These are phyloP conservation scores for Phytophthora ohioensis DNA, from an alignment of 352 stramenopile genomes.

Conservation along the genomic window DNA sequence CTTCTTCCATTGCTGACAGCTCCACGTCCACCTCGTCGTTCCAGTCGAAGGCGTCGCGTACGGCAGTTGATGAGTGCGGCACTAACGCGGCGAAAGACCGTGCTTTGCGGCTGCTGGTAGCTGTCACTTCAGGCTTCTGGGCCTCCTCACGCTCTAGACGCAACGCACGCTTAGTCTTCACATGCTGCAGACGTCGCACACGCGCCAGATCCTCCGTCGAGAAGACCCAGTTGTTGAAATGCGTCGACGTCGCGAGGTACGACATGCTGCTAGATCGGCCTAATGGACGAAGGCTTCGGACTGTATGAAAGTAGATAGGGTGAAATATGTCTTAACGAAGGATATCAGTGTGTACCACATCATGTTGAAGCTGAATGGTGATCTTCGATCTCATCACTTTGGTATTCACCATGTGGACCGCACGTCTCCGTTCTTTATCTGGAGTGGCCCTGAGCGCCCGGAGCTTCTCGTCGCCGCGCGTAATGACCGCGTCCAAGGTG, in stretches of 20 bases:
- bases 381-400: slow-evolving; percentile 10
- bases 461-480: slow-evolving; percentile 34
- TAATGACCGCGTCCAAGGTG: slow-evolving; percentile 65
- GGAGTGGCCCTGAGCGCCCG: neutral
- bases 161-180: slow-evolving; percentile 71
- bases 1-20: slow-evolving; percentile 49
- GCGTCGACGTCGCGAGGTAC: slow-evolving; percentile 86
- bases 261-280: slow-evolving; percentile 51
- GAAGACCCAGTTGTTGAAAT: slow-evolving; percentile 93
- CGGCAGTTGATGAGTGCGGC: slow-evolving; percentile 66
- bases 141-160: slow-evolving; percentile 67
- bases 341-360: neutral
- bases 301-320: slow-evolving; percentile 13
- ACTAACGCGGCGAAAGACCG: slow-evolving; percentile 84
- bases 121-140: slow-evolving; percentile 37
- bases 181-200: slow-evolving; percentile 64
- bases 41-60: slow-evolving; percentile 75
- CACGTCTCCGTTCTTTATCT: slow-evolving; percentile 2
- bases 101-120: slow-evolving; percentile 55
- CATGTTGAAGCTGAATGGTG: slow-evolving; percentile 24
- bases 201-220: slow-evolving; percentile 62
- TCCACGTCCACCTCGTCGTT: slow-evolving; percentile 76
- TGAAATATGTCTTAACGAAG: neutral
- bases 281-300: neutral
- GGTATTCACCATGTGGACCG: slow-evolving; percentile 22